A percentile compares a stretch with the other conserved stretches of the same genome.
Conservation (phyloP, 75 land plant species). For the Adiantum capillusveneris region DNA sequence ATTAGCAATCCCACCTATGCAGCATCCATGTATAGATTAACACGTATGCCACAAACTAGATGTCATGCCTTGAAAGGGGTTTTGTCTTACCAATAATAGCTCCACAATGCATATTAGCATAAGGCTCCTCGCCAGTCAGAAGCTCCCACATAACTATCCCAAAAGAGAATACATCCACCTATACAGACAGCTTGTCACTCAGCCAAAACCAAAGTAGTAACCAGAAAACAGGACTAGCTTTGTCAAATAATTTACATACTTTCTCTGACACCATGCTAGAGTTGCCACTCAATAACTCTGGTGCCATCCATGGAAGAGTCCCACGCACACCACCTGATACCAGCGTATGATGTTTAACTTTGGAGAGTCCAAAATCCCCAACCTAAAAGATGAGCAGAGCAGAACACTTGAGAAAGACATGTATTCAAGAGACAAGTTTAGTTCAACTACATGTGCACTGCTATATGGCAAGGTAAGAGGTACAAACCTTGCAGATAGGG, state of each 20-base stretch:
- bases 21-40: too few relatives aligned
- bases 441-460: background rate
- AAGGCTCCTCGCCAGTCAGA: constrained; percentile 95
- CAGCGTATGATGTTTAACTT: constrained; percentile 80
- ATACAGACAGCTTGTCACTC: background rate
- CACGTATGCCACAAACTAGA: too few relatives aligned
- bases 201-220: background rate
- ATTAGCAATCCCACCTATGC: constrained; percentile 60
- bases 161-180: constrained; percentile 99
- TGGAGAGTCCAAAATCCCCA: constrained; percentile 91
- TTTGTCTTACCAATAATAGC: constrained; percentile 70
- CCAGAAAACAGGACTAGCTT: too few relatives aligned
- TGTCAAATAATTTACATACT: constrained; percentile 27
- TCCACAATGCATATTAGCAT: constrained; percentile 90
- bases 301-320: constrained; percentile 99
- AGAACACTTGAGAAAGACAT: background rate
- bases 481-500: constrained; percentile 87
- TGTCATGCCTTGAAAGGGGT: too few relatives aligned
- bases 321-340: constrained; percentile 95
- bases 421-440: background rate
- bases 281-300: constrained; percentile 84
- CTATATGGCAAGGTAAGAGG: too few relatives aligned
- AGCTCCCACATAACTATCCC: constrained; percentile 98
- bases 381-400: constrained; percentile 40
- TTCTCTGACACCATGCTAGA: constrained; percentile 77